These are phyloP conservation scores for Pinguiococcus pyrenoidosus DNA, from an alignment of 108 stramenopile species.

Conservation along the genomic window DNA sequence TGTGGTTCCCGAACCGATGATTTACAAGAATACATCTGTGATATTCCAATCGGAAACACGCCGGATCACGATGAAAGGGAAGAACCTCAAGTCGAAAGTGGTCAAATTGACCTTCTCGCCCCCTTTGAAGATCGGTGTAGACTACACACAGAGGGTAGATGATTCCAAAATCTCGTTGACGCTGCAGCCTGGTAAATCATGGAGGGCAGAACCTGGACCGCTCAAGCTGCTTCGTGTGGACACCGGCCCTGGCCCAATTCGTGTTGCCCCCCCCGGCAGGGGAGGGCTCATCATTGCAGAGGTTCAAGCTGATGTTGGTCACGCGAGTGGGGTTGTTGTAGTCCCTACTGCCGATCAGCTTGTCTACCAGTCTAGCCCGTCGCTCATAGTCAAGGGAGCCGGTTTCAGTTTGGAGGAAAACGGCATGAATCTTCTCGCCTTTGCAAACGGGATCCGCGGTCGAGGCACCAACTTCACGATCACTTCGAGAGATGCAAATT, in stretches of 20 bases:
- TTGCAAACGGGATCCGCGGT: slow-evolving; percentile 20
- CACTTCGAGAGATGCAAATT: not conserved
- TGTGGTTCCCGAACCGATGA: not conserved
- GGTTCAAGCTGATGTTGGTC: too few species aligned
- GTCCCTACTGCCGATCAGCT: not conserved
- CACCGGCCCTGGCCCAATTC: slow-evolving; percentile 1
- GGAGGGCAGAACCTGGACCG: too few species aligned
- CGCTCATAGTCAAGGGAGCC: slow-evolving; percentile 7
- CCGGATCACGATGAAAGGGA: not conserved
- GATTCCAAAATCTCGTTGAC: too few species aligned
- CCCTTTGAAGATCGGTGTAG: not conserved
- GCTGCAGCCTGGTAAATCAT: too few species aligned
- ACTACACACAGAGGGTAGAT: slow-evolving; percentile 1
- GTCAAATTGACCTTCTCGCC: slow-evolving; percentile 5
- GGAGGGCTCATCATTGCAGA: slow-evolving; percentile 8
- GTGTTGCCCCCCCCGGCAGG: not conserved
- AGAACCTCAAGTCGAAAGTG: not conserved
- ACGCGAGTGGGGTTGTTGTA: too few species aligned
- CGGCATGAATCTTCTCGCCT: slow-evolving; percentile 19
- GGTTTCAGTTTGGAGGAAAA: slow-evolving; percentile 11
- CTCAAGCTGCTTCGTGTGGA: too few species aligned
- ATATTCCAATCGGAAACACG: not conserved
- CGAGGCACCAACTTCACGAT: slow-evolving; percentile 36
- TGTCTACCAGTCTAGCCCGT: slow-evolving; percentile 20
- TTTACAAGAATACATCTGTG: too few species aligned